These are phyloP conservation scores for Scutellaria galericulata DNA, from an alignment of 257 asterid species.

Conservation along the genomic window DNA sequence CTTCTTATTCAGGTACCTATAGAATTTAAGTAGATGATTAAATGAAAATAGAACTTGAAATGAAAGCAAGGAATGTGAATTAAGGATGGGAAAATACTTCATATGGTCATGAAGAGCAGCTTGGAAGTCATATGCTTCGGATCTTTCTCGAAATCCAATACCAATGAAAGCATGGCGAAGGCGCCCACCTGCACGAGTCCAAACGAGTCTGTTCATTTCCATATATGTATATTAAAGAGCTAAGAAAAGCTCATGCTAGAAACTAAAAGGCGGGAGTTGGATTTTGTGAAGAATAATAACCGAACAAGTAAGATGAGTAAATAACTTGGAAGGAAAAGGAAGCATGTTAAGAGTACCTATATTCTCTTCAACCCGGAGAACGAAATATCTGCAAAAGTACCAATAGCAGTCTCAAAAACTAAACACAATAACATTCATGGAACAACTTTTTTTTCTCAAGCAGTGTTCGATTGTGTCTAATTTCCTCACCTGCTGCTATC, in stretches of 20 bases:
- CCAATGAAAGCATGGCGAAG: conserved; percentile 99
- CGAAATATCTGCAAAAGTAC: conserved; percentile 81
- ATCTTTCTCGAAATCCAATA: conserved; percentile 95
- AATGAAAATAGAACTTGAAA: not conserved
- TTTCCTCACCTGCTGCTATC: conserved; percentile 95
- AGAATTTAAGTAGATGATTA: conserved; percentile 27
- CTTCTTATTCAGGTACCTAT: conserved; percentile 91
- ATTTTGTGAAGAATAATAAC: conserved; percentile 17
- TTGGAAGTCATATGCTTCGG: conserved; percentile 97
- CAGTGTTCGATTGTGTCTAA: conserved; percentile 15
- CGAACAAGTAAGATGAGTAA: conserved; percentile 7
- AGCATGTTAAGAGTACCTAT: conserved; percentile 59
- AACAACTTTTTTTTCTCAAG: conserved; percentile 9
- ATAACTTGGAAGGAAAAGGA: conserved; percentile 26
- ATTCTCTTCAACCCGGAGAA: conserved; percentile 92
- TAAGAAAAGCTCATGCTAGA: conserved; percentile 10
- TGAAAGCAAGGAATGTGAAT: conserved; percentile 13
- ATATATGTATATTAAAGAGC: not conserved
- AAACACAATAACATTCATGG: conserved; percentile 12
- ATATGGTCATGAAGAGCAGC: conserved; percentile 98
- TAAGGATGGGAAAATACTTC: conserved; percentile 61
- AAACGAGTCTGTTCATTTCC: conserved; percentile 17
- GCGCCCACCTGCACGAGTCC: conserved; percentile 70
- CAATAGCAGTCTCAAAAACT: conserved; percentile 36
- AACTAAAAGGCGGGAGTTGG: conserved; percentile 5